Percentiles rank a stretch among this genome's conserved stretches.
phyloP scores from a whole-genome alignment of 352 stramenopile genomes.

The Globisporangium parvum region DNA sequence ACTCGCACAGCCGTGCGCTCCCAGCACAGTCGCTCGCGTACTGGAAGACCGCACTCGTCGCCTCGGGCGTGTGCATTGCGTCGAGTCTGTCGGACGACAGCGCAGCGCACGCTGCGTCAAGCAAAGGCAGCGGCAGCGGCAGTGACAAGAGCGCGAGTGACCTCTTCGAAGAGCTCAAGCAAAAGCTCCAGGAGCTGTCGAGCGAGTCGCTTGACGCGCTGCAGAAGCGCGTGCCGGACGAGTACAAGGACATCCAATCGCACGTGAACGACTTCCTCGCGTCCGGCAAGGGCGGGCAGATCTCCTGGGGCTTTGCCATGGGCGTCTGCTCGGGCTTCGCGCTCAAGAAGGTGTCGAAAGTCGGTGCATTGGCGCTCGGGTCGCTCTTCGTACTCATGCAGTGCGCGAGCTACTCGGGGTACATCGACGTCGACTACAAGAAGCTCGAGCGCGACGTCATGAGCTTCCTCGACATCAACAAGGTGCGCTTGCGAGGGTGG shows the following conservation, averaged over 20 bases:
- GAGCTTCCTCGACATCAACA: slow-evolving; percentile 70
- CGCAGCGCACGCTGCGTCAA: slow-evolving; percentile 18
- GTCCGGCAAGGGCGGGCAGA: slow-evolving; percentile 64
- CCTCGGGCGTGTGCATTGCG: slow-evolving; percentile 19
- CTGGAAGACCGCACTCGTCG: slow-evolving; percentile 26
- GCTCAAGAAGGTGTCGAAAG: slow-evolving; percentile 89
- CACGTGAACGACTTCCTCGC: slow-evolving; percentile 54
- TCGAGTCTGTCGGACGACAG: slow-evolving; percentile 15
- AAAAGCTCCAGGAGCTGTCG: slow-evolving; percentile 44
- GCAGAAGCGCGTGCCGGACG: slow-evolving; percentile 31
- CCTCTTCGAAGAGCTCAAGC: slow-evolving; percentile 49
- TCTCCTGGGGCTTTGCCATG: slow-evolving; percentile 89
- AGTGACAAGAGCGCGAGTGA: slow-evolving; percentile 23
- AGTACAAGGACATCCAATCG: slow-evolving; percentile 39
- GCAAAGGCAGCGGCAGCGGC: slow-evolving; percentile 3
- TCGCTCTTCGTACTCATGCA: slow-evolving; percentile 86
- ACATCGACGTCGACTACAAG: slow-evolving; percentile 90
- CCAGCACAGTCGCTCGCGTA: slow-evolving; percentile 20
- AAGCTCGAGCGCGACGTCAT: slow-evolving; percentile 83
- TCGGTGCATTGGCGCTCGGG: slow-evolving; percentile 79
- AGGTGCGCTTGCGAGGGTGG: slow-evolving; percentile 27
- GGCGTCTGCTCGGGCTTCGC: slow-evolving; percentile 88
- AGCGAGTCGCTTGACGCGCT: slow-evolving; percentile 30
- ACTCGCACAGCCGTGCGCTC: slow-evolving; percentile 5
- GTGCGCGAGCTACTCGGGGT: slow-evolving; percentile 83